Evolutionary conservation across 495 filamentous ascomycete species (phyloP), one percentile per base, ranked within the genome.

Genomic region (Podospora appendiculata): DNA sequence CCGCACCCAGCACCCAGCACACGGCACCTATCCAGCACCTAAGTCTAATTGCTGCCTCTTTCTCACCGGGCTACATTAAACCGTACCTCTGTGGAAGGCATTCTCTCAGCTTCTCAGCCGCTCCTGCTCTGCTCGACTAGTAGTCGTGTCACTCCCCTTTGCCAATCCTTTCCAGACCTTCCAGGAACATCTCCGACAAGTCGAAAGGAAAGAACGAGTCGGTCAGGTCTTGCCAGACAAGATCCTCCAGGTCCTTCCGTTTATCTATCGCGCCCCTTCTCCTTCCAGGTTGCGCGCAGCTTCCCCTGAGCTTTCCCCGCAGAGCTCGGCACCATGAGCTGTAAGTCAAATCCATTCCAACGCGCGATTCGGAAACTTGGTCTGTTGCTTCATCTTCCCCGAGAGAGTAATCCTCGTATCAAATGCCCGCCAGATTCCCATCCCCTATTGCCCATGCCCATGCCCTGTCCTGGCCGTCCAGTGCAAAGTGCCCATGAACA

Each of bases 291-390:
- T 25, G n/a, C 14, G n/a, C 49, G 40, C 41, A n/a, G 17, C 34
- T 34, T 50, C 14, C 47, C 44, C 41, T 48, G 44, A 51, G 52
- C 45, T 58, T 46, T 19, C 40, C 32, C 36, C 35, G 17, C 19
- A 63, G 57, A 56, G 58, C 62, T 63, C 55, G 53, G 36, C 41
- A 65, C 47, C 54, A 69, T 69, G 66, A 69, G 66, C 62, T 67
- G 66, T 69, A 69, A 65, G 66, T 67, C 55, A 33, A 44, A 54
- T 51, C 56, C 60, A 32, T 48, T 66, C 51, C 52, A 51, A 33
- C 54, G 52, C 34, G 54, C 52, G 47, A 51, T 60, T 17, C 42
- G 46, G 51, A 55, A 48, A 44, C 49, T 61, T 44, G 60, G 62
- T 61, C 48, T 61, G 57, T 60, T 41, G 33, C 32, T 48, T 56